A percentile compares a stretch with the other conserved stretches of the same genome.
phyloP scores from a whole-genome alignment of 495 filamentous ascomycete species.

The Annulohypoxylon stygium region DNA sequence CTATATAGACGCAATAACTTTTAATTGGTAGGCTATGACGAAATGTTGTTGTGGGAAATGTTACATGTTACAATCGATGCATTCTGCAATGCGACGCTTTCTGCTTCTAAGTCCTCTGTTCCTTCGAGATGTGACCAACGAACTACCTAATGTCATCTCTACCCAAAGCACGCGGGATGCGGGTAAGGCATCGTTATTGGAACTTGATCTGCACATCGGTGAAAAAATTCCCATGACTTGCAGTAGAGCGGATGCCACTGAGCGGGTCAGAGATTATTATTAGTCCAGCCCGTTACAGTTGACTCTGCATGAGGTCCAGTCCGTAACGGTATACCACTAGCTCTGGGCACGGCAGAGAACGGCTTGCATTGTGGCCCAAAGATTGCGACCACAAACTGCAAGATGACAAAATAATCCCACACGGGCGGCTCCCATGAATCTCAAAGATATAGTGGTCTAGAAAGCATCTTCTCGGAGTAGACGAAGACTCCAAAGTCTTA shows the following conservation, averaged over 20 bases:
- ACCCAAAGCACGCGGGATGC: constrained; percentile 37
- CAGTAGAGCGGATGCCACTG: constrained; percentile 30
- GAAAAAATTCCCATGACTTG: constrained; percentile 49
- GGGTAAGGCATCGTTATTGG: constrained; percentile 31
- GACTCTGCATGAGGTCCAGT: constrained; percentile 40
- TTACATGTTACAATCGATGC: constrained; percentile 41
- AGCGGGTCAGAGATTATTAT: constrained; percentile 43
- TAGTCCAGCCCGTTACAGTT: constrained; percentile 37
- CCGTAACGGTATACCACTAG: constrained; percentile 25
- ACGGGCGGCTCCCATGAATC: constrained; percentile 37
- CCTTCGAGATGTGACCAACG: constrained; percentile 40
- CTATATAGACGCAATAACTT: constrained; percentile 13
- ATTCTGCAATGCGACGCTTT: constrained; percentile 42
- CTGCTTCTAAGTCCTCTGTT: constrained; percentile 29
- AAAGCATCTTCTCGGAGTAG: constrained; percentile 16
- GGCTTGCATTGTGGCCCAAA: constrained; percentile 32
- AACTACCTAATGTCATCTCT: constrained; percentile 33
- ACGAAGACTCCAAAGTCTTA: neutral
- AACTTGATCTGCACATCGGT: constrained; percentile 45
- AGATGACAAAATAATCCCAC: constrained; percentile 41
- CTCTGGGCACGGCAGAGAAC: constrained; percentile 41
- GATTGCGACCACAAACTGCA: constrained; percentile 34
- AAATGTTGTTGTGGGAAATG: constrained; percentile 34
- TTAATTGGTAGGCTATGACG: constrained; percentile 44
- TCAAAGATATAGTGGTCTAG: constrained; percentile 27